These are phyloP conservation scores for Termitomyces sp. DNA, from an alignment of 768 basidiomycete genomes.

Conservation along the genomic window DNA sequence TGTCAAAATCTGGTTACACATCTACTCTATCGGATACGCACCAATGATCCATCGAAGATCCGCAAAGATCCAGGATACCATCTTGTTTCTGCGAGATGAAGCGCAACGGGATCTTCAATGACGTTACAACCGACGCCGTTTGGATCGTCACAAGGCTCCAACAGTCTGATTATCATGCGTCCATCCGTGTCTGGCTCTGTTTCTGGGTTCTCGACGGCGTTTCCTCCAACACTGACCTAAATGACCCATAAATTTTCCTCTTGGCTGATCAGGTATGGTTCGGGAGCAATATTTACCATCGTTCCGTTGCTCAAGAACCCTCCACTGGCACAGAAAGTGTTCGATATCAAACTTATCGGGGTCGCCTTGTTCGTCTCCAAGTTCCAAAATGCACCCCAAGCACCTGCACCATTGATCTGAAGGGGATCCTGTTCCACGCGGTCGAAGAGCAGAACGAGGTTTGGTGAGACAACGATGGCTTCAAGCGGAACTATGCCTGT, in stretches of 20 bases:
- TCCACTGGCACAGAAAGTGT: slow-evolving; percentile 42
- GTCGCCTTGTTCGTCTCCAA: slow-evolving; percentile 34
- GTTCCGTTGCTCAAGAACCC: slow-evolving; percentile 39
- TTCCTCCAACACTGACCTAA: slow-evolving; percentile 27
- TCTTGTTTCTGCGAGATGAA: slow-evolving; percentile 31
- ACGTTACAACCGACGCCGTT: slow-evolving; percentile 25
- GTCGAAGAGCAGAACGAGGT: slow-evolving; percentile 19
- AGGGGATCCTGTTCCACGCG: slow-evolving; percentile 32
- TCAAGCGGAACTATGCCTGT: slow-evolving; percentile 22
- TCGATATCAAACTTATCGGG: slow-evolving; percentile 29
- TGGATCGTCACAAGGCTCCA: slow-evolving; percentile 34
- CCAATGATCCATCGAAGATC: slow-evolving; percentile 28
- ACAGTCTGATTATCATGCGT: slow-evolving; percentile 32
- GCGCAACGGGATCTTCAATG: slow-evolving; percentile 28
- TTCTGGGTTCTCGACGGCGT: slow-evolving; percentile 22
- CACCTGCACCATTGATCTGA: slow-evolving; percentile 35
- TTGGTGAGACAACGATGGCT: slow-evolving; percentile 23
- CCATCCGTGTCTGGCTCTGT: slow-evolving; percentile 24
- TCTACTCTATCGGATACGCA: slow-evolving; percentile 2
- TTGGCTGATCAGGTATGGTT: background rate
- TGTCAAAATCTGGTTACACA: background rate
- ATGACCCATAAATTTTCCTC: slow-evolving; percentile 1
- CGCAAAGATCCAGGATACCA: slow-evolving; percentile 40
- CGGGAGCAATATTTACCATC: background rate
- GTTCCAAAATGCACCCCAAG: slow-evolving; percentile 43